Percentiles rank a stretch among this genome's conserved stretches.
These are phyloP conservation scores for Populus ilicifolia DNA, from an alignment of 345 rosid genomes.

Conservation along the genomic window DNA sequence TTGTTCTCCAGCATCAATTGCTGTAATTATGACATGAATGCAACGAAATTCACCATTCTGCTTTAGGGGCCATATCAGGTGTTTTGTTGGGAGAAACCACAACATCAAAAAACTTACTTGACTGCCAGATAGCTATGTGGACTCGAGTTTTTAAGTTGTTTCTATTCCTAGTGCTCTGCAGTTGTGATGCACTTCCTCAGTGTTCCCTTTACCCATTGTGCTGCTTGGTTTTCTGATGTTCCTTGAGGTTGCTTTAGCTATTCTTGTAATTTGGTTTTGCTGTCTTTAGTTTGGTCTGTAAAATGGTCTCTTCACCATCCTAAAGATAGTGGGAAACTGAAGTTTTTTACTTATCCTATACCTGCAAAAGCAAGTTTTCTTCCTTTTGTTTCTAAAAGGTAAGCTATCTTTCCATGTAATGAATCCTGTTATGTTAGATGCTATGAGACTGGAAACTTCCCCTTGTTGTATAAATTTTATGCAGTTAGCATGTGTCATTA, in stretches of 20 bases:
- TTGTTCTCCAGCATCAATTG: neutral
- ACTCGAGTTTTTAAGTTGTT: neutral
- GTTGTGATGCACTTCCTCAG: neutral
- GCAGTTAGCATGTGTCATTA: neutral
- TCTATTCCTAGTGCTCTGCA: neutral
- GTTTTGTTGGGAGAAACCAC: neutral
- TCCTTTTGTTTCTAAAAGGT: neutral
- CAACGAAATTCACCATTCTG: neutral
- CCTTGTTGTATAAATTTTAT: neutral
- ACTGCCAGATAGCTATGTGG: neutral
- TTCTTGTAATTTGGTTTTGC: neutral
- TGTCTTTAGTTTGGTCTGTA: neutral
- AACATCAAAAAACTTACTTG: neutral
- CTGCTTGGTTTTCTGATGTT: neutral
- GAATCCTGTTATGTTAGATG: neutral
- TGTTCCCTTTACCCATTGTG: neutral
- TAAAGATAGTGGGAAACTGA: neutral
- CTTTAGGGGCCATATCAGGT: neutral
- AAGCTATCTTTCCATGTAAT: neutral
- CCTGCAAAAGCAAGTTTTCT: neutral
- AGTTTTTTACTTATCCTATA: neutral
- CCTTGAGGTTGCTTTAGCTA: neutral
- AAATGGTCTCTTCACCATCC: neutral
- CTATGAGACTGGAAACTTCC: neutral
- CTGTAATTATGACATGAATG: neutral